Base-by-base conservation (phyloP, 768 basidiomycete species). In the Amanita subjunquillea region DNA sequence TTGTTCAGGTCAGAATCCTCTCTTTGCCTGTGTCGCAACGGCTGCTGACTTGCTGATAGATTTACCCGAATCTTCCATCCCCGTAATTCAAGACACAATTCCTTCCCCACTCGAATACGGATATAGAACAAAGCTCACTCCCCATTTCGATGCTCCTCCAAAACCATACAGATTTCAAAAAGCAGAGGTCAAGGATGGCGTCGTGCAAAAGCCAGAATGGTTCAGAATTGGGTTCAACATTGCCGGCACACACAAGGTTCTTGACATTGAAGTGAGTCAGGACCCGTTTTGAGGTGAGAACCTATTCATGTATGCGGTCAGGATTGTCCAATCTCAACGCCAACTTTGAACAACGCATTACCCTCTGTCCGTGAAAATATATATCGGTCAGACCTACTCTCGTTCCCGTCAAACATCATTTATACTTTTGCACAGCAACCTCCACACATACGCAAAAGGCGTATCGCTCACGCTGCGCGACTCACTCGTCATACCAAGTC, bases 71-170 rank as follows among this genome's bases (percentile, higher is more conserved):
- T 62, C 74, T 0, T 65, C 71, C 0, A 68, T 95, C 1, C 93
- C 95, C 6, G 49, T 65, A 0, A 81, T 92, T 17, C 74, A 76
- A 37, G 67, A 82, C 0, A 96, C 93, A 0, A 82, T 92, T 6
- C 78, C 81, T n/a, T 92, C 90, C 0, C 96, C 95, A 0, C 72
- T 89, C 46, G 82, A 94, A 50, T 97, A 95, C 64, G 80, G 76
- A 48, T 99, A 99, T 65, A 82, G 95, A 30, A 99, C 96, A 2
- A 99, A 99, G 69, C 83, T 99, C 50, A 97, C 96, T 0, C 96
- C 96, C 0, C 96, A 99, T 64, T 98, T 98, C 56, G 89, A 93
- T 22, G 77, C 83, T 0, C 83, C 91, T 0, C 77, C 79, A 1
- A 80, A 74, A 56, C 62, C 58, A 13, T 60, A 61, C 0, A 63